Evolutionary conservation across 1,139 yeast species (phyloP).

Genomic region (Pichia sp.): DNA sequence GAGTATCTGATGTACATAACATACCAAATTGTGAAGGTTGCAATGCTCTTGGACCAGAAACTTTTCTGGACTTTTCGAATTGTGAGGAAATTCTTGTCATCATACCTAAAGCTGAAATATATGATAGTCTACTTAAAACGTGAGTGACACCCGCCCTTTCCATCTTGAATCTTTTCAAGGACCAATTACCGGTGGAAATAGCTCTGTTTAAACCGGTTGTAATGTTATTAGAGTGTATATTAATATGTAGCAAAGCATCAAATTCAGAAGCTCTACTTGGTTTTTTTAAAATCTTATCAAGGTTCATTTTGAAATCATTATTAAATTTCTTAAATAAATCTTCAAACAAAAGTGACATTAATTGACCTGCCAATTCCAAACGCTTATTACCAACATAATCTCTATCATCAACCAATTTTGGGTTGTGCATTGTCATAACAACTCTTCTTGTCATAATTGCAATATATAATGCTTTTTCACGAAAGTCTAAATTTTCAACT

Average conservation of each 20-base stretch:
- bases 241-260: conserved; percentile 83
- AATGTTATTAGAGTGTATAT: conserved; percentile 85
- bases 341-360: conserved; percentile 89
- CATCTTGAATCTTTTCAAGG: conserved; percentile 97
- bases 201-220: conserved; percentile 95
- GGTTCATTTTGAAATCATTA: conserved; percentile 85
- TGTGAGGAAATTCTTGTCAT: conserved; percentile 99
- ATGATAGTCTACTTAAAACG: conserved; percentile 82
- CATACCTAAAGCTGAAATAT: conserved; percentile 96
- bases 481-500: conserved; percentile 74
- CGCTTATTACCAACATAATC: conserved; percentile 98
- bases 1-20: conserved; percentile 98
- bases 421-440: conserved; percentile 90
- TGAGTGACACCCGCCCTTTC: conserved; percentile 99
- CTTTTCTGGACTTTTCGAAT: conserved; percentile 95
- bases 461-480: conserved; percentile 88
- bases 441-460: conserved; percentile 97
- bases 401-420: conserved; percentile 93
- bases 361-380: conserved; percentile 93
- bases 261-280: conserved; percentile 94
- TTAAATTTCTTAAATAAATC: conserved; percentile 95
- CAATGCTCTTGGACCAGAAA: conserved; percentile 97
- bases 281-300: conserved; percentile 87
- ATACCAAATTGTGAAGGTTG: conserved; percentile 99
- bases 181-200: conserved; percentile 98